Base-by-base conservation (phyloP, 2,329 filamentous ascomycete genomes). In the Trichothecium roseum region DNA sequence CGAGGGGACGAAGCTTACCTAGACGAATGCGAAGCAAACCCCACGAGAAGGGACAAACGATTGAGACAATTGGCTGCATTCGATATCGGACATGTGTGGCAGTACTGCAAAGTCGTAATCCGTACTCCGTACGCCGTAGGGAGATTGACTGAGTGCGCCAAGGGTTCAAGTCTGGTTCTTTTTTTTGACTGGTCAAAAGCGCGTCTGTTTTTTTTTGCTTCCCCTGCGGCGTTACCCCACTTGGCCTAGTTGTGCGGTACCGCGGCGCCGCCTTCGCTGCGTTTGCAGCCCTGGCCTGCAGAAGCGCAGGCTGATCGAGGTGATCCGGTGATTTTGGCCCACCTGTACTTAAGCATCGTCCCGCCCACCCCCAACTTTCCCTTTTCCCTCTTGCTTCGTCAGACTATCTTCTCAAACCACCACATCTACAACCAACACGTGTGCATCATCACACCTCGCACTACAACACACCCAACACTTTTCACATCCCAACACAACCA, bases 311-410 rank as follows among this genome's bases (percentile, higher is more conserved):
- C 32, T 35, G 28, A 29, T 30, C 37, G 40, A 50, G 55, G 52
- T 59, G 56, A 61, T 60, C 53, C 55, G 50, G 47, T 39, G 47
- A 45, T 45, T 42, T 24, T 45, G 53, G 55, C 50, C 55, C 52
- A 53, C 54, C 45, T 46, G 46, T 61, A 61, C 56, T 60, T 60
- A 61, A 61, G 46, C 49, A 24, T 10, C 20, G 10, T 45, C 47
- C 39, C 45, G 36, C 32, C 38, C 48, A 47, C 53, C 57, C 55
- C 44, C 49, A 37, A 30, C 32, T 40, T 22, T 7, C 20, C 6
- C 20, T 24, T 32, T 31, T 34, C 32, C 34, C 5, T 35, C 36
- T 42, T 34, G n/a, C 41, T 34, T 18, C 38, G 6, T 33, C 36
- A 28, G 16, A 33, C 31, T 13, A 33, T 22, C n/a, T 33, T 22